phyloP scores from a whole-genome alignment of 139 green algal species.

The Limnomonas spitsbergensis region DNA sequence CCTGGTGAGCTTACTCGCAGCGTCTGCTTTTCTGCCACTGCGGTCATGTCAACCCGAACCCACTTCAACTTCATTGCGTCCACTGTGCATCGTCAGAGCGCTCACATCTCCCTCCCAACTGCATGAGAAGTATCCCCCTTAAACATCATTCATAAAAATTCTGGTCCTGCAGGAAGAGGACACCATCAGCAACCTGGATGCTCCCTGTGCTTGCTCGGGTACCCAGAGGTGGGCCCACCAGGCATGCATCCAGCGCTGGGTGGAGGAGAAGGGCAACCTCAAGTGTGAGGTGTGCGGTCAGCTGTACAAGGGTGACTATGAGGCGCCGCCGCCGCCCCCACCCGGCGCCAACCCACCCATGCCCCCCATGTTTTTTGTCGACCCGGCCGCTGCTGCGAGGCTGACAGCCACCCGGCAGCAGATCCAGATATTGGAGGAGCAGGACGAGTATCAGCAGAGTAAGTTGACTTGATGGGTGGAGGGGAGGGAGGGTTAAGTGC shows the following conservation, averaged over 20 bases:
- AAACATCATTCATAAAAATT: too few relatives aligned
- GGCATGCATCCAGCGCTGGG: conserved; percentile 43
- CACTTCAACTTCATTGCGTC: too few relatives aligned
- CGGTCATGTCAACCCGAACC: too few relatives aligned
- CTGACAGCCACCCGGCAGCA: neutral
- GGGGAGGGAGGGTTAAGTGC: too few relatives aligned
- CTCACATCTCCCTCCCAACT: too few relatives aligned
- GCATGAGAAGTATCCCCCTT: too few relatives aligned
- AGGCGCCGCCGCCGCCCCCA: conserved; percentile 9
- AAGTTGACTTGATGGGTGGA: too few relatives aligned
- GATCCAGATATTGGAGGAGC: conserved; percentile 2
- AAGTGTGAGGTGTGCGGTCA: conserved; percentile 36
- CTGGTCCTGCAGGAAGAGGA: conserved; percentile 34
- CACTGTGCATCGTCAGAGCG: too few relatives aligned
- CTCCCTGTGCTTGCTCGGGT: conserved; percentile 25
- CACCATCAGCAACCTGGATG: conserved; percentile 14
- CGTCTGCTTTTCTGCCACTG: too few relatives aligned
- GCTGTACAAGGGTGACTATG: conserved; percentile 27
- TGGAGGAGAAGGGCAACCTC: conserved; percentile 38
- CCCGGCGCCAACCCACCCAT: neutral
- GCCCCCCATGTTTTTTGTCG: conserved; percentile 19
- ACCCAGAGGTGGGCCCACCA: conserved; percentile 32
- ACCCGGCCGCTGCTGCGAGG: neutral
- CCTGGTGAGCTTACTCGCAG: too few relatives aligned
- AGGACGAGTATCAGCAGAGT: neutral